phyloP scores from a whole-genome alignment of 805 yeast species.

The Saccharomycopsis microspora region DNA sequence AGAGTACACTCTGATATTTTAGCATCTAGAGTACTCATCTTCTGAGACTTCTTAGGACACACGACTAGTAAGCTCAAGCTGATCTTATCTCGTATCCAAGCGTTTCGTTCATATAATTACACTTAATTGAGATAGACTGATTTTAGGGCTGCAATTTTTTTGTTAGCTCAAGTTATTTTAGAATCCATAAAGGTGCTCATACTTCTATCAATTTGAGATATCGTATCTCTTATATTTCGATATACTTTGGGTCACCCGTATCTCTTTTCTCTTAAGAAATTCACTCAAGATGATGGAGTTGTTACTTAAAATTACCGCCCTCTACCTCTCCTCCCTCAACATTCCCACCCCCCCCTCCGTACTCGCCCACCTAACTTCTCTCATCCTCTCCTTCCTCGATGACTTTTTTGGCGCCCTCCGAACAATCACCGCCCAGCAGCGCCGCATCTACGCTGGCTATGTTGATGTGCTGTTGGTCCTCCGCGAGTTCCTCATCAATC shows the following conservation, averaged over 20 bases:
- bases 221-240: no score
- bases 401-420: slow-evolving; percentile 8
- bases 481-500: slow-evolving; percentile 4
- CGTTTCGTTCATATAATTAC: no score
- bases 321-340: slow-evolving; percentile 9
- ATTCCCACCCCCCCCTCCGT: slow-evolving; percentile 8
- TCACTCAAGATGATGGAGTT: slow-evolving; percentile 11
- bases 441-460: slow-evolving; percentile 14
- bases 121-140: no score
- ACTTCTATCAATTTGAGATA: no score
- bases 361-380: slow-evolving; percentile 8
- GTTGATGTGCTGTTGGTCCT: slow-evolving; percentile 10
- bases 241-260: background rate
- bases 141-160: no score
- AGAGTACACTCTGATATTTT: no score
- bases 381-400: slow-evolving; percentile 8
- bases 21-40: no score
- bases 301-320: slow-evolving; percentile 9
- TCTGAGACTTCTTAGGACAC: no score
- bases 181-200: no score
- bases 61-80: no score
- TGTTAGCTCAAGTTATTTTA: no score
- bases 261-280: background rate
- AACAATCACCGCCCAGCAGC: slow-evolving; percentile 9
- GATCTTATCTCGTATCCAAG: no score